These are phyloP conservation scores for Penicillium sp. DNA, from an alignment of 2,329 filamentous ascomycete species.

Conservation along the genomic window DNA sequence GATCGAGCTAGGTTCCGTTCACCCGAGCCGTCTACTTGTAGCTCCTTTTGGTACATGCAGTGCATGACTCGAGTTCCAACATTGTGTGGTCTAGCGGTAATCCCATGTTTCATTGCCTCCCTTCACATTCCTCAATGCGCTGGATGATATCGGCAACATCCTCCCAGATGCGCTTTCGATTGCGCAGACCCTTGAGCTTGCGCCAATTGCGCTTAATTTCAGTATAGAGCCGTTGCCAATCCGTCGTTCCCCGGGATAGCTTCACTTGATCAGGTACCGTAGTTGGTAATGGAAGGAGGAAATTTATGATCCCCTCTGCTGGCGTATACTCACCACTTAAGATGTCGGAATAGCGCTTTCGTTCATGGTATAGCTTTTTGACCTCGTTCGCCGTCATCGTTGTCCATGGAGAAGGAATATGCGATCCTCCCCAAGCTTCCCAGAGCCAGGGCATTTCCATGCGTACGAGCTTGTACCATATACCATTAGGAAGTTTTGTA, in stretches of 20 bases:
- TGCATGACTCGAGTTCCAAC: no score
- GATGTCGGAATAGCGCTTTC: not conserved
- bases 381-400: not conserved
- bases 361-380: not conserved
- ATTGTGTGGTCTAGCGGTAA: no score
- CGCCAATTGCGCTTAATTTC: not conserved
- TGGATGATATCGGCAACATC: not conserved
- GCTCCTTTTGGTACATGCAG: no score
- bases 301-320: not conserved
- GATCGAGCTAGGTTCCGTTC: no score
- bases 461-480: not conserved
- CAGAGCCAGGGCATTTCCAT: not conserved
- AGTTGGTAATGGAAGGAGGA: not conserved
- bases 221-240: not conserved
- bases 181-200: not conserved
- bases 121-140: not conserved
- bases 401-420: not conserved
- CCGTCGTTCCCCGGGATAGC: not conserved
- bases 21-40: no score
- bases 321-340: not conserved
- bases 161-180: not conserved
- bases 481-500: not conserved
- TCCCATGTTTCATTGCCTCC: not conserved
- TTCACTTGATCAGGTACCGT: not conserved
- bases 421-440: not conserved